A percentile compares a stretch with the other conserved stretches of the same genome.
Evolutionary conservation across 345 rosid genomes (phyloP).

Genomic region (Sonneratia alba): DNA sequence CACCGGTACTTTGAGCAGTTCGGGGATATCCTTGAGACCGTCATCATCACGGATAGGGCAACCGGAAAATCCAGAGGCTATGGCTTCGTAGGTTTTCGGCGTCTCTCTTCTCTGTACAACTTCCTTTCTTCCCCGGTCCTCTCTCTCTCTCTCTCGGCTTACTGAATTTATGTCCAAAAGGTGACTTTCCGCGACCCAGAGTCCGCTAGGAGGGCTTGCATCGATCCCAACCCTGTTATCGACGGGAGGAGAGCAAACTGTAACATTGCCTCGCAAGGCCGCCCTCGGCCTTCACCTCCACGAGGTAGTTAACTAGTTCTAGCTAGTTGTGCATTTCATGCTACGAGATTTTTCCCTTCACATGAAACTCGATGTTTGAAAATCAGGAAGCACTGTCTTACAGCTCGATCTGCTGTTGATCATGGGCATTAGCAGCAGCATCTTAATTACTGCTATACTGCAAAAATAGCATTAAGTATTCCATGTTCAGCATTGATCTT

Average conservation of each 20-base stretch:
- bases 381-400: too few relatives aligned
- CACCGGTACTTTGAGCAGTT: slow-evolving; percentile 77
- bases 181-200: slow-evolving; percentile 89
- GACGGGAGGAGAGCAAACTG: slow-evolving; percentile 91
- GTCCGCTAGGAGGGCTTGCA: slow-evolving; percentile 73
- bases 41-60: slow-evolving; percentile 65
- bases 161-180: slow-evolving; percentile 17
- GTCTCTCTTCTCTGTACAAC: neutral
- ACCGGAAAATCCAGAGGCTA: slow-evolving; percentile 97
- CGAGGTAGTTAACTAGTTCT: slow-evolving; percentile 31
- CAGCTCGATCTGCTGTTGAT: too few relatives aligned
- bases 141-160: neutral
- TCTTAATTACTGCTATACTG: too few relatives aligned
- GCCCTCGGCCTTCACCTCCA: slow-evolving; percentile 76
- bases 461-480: too few relatives aligned
- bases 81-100: slow-evolving; percentile 61
- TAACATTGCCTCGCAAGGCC: slow-evolving; percentile 81
- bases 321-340: neutral
- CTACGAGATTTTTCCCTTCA: neutral
- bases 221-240: slow-evolving; percentile 70
- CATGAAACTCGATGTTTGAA: too few relatives aligned
- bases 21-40: slow-evolving; percentile 96
- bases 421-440: too few relatives aligned
- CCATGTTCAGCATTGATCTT: too few relatives aligned
- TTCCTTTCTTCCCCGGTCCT: too few relatives aligned